Conservation (phyloP, 2,329 filamentous ascomycete species). For the Capronia coronata region DNA sequence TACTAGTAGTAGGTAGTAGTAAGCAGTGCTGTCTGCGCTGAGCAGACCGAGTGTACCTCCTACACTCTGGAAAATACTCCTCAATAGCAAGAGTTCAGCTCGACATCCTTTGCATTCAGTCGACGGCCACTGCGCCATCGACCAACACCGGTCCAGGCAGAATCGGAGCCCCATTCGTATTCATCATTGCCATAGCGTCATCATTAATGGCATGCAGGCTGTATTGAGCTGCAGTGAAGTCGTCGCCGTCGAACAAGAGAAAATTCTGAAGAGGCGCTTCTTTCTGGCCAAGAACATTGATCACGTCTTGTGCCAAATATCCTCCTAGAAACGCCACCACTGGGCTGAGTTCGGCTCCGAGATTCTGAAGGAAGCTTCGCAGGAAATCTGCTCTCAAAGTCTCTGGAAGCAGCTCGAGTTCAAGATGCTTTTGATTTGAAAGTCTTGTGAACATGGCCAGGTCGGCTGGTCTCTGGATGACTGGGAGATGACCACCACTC, state of each 20-base stretch:
- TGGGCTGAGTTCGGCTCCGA: slow-evolving; percentile 76
- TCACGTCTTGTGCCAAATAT: slow-evolving; percentile 88
- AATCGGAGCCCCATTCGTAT: slow-evolving; percentile 14
- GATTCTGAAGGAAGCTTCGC: slow-evolving; percentile 76
- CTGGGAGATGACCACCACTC: slow-evolving; percentile 50
- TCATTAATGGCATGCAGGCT: slow-evolving; percentile 64
- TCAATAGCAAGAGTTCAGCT: too few relatives aligned
- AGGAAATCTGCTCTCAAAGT: slow-evolving; percentile 66
- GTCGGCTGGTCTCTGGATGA: slow-evolving; percentile 53
- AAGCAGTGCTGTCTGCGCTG: not conserved
- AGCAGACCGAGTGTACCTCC: not conserved
- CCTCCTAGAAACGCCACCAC: slow-evolving; percentile 86
- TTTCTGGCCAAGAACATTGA: slow-evolving; percentile 84
- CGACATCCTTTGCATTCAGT: slow-evolving; percentile 11
- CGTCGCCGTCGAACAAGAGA: slow-evolving; percentile 81
- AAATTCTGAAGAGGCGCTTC: slow-evolving; percentile 97
- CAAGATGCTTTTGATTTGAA: slow-evolving; percentile 69
- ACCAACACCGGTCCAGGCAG: slow-evolving; percentile 15
- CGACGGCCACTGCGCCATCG: slow-evolving; percentile 6
- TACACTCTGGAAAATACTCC: too few relatives aligned
- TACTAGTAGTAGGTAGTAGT: not conserved
- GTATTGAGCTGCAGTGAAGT: slow-evolving; percentile 71
- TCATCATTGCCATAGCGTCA: slow-evolving; percentile 22
- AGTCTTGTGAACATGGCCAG: slow-evolving; percentile 69
- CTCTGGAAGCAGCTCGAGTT: slow-evolving; percentile 62